Percentiles rank a stretch among this genome's conserved stretches.
phyloP scores from a whole-genome alignment of 2,329 filamentous ascomycete genomes.

The Trichophyton simii region DNA sequence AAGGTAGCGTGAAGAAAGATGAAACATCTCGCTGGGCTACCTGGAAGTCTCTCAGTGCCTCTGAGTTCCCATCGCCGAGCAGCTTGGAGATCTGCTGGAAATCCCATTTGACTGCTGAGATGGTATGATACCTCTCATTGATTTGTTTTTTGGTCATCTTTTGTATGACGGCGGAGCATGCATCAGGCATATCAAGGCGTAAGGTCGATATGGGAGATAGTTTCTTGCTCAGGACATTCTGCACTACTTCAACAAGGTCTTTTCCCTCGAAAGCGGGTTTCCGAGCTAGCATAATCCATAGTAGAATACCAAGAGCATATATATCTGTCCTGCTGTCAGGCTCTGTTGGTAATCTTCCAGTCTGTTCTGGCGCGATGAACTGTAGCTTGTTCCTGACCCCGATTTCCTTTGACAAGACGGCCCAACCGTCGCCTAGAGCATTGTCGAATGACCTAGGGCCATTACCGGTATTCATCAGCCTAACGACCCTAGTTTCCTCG shows the following conservation, averaged over 20 bases:
- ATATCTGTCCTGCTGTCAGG: constrained; percentile 88
- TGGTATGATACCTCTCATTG: constrained; percentile 77
- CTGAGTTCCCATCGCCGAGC: constrained; percentile 60
- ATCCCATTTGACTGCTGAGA: constrained; percentile 74
- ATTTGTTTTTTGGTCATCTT: constrained; percentile 88
- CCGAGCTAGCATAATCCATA: constrained; percentile 75
- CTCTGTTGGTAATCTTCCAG: constrained; percentile 80
- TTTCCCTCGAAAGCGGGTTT: constrained; percentile 67
- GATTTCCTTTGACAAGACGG: constrained; percentile 63
- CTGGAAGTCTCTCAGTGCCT: constrained; percentile 58
- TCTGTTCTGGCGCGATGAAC: constrained; percentile 90
- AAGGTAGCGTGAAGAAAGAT: constrained; percentile 79
- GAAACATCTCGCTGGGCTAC: constrained; percentile 79
- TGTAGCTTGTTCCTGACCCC: constrained; percentile 81
- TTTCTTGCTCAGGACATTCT: constrained; percentile 69
- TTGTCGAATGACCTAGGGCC: constrained; percentile 83
- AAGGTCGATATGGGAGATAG: constrained; percentile 65
- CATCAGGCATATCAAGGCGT: constrained; percentile 72
- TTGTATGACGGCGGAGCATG: constrained; percentile 68
- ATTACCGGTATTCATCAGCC: constrained; percentile 73
- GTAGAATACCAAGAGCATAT: constrained; percentile 77
- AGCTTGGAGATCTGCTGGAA: constrained; percentile 60
- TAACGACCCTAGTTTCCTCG: constrained; percentile 55
- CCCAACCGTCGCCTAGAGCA: constrained; percentile 80
- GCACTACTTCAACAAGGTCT: constrained; percentile 78